Percentiles rank a stretch among this genome's conserved stretches.
phyloP scores from a whole-genome alignment of 441 rosid genomes.

The Jatropha podagrica region DNA sequence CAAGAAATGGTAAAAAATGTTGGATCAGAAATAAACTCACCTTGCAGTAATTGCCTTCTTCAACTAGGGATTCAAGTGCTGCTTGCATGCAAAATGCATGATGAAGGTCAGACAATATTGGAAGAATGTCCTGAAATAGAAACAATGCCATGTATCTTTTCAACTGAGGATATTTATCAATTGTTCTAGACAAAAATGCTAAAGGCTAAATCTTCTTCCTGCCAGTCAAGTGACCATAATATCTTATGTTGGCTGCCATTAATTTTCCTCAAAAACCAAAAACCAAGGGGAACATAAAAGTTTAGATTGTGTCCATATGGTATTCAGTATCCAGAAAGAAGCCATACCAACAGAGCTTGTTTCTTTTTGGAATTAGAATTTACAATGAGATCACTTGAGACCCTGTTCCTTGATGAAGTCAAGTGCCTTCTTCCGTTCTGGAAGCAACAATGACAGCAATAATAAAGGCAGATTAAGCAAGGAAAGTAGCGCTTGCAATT shows the following conservation, averaged over 20 bases:
- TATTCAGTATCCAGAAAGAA: slow-evolving; percentile 17
- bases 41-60: slow-evolving; percentile 94
- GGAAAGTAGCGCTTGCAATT: neutral
- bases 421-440: slow-evolving; percentile 98
- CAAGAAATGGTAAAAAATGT: slow-evolving; percentile 1
- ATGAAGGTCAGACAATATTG: slow-evolving; percentile 69
- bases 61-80: slow-evolving; percentile 83
- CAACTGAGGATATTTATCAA: slow-evolving; percentile 6
- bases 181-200: neutral
- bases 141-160: slow-evolving; percentile 19
- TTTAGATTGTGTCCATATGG: neutral
- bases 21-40: slow-evolving; percentile 31
- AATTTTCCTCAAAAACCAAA: slow-evolving; percentile 8
- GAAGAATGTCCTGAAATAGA: slow-evolving; percentile 79
- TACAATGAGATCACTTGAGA: slow-evolving; percentile 95
- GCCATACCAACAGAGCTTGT: slow-evolving; percentile 84
- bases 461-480: slow-evolving; percentile 27
- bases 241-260: neutral
- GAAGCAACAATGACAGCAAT: slow-evolving; percentile 25
- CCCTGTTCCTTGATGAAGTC: slow-evolving; percentile 89
- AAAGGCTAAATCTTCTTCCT: neutral
- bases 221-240: neutral
- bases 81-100: slow-evolving; percentile 82
- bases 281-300: slow-evolving; percentile 13
- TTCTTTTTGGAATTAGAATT: slow-evolving; percentile 87